A percentile compares a stretch with the other conserved stretches of the same genome.
These are phyloP conservation scores for Chlamydomonas applanata DNA, from an alignment of 139 green algal species.

Conservation along the genomic window DNA sequence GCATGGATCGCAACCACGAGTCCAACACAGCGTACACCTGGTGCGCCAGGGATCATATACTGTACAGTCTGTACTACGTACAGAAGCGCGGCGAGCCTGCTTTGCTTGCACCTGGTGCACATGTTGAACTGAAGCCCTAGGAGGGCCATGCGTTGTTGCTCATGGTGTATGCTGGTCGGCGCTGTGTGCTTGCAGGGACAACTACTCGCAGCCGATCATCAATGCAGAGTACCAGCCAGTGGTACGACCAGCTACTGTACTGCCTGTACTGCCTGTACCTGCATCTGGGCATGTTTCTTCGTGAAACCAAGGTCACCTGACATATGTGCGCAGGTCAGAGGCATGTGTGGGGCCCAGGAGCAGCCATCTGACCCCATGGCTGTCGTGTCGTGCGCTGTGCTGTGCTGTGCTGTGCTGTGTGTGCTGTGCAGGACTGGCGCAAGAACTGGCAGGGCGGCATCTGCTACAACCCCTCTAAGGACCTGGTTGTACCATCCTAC, in stretches of 20 bases:
- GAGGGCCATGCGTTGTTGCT: too few species aligned
- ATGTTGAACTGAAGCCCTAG: too few species aligned
- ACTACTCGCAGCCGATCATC: too few species aligned
- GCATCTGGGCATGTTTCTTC: neutral
- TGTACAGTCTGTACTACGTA: too few species aligned
- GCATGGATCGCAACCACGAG: slow-evolving; percentile 23
- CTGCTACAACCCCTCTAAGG: slow-evolving; percentile 34
- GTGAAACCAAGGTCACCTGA: neutral
- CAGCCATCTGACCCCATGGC: neutral
- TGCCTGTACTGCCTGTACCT: too few species aligned
- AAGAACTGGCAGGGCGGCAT: neutral
- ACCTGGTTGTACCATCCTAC: slow-evolving; percentile 54
- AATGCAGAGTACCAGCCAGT: too few species aligned
- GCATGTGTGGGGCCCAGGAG: neutral
- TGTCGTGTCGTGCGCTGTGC: neutral
- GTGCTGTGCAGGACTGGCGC: slow-evolving; percentile 1
- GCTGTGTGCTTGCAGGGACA: too few species aligned
- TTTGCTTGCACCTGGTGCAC: too few species aligned
- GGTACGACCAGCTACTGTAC: too few species aligned
- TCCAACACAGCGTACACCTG: slow-evolving; percentile 1
- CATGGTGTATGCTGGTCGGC: too few species aligned
- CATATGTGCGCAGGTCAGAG: neutral
- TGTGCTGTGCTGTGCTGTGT: neutral
- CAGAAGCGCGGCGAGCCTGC: too few species aligned
- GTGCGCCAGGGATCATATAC: too few species aligned